Conservation (phyloP, 2,329 filamentous ascomycete species). For the Nigrograna mackinnonii region DNA sequence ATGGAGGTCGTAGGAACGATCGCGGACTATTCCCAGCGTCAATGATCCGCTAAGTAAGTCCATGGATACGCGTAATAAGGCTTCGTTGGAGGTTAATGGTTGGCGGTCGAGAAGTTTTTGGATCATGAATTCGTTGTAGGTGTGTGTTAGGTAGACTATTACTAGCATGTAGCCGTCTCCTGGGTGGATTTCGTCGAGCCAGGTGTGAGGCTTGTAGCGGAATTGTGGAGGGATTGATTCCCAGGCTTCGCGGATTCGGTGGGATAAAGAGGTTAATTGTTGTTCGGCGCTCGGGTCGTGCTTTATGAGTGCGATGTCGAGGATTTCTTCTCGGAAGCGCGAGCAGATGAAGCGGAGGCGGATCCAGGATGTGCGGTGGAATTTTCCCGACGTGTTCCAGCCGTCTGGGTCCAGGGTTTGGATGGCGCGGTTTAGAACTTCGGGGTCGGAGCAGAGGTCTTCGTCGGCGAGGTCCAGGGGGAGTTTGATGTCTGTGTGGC, state of each 20-base stretch:
- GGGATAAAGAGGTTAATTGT: constrained; percentile 31
- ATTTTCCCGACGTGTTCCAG: constrained; percentile 44
- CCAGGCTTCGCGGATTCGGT: constrained; percentile 30
- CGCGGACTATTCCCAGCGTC: constrained; percentile 28
- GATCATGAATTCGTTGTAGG: constrained; percentile 41
- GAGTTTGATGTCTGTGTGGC: constrained; percentile 30
- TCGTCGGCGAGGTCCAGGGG: constrained; percentile 35
- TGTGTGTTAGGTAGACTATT: constrained; percentile 32
- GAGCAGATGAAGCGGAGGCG: constrained; percentile 7
- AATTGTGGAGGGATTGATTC: constrained; percentile 28
- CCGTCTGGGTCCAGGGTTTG: constrained; percentile 25
- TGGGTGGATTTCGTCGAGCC: constrained; percentile 25
- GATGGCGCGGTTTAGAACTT: constrained; percentile 17
- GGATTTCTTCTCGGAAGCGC: constrained; percentile 34
- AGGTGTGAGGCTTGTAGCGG: constrained; percentile 31
- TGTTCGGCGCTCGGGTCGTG: constrained; percentile 8
- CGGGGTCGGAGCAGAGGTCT: constrained; percentile 23
- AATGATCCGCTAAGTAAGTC: constrained; percentile 31
- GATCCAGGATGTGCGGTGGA: constrained; percentile 31
- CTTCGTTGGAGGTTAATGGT: constrained; percentile 23
- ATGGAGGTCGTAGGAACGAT: constrained; percentile 34
- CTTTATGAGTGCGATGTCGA: constrained; percentile 16
- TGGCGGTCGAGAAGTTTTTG: constrained; percentile 29
- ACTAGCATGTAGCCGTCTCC: constrained; percentile 37
- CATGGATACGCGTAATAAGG: constrained; percentile 27